phyloP scores from a whole-genome alignment of 2,329 filamentous ascomycete species.

The Cadophora luteo-olivacea region DNA sequence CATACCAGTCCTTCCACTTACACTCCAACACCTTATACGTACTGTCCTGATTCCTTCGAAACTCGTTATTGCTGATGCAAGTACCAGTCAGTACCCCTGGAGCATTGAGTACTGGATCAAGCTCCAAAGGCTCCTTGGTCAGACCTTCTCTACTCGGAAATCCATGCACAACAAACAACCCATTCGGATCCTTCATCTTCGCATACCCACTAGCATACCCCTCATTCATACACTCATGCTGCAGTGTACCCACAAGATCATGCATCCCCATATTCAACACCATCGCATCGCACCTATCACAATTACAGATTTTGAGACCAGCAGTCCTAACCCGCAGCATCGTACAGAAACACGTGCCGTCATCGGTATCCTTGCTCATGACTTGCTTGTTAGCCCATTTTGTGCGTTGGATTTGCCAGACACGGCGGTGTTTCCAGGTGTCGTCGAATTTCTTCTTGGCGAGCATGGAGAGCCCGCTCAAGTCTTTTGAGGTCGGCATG shows the following conservation, averaged over 20 bases:
- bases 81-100: neutral
- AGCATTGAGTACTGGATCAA: neutral
- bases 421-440: neutral
- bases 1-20: neutral
- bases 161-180: neutral
- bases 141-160: neutral
- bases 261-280: neutral
- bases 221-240: neutral
- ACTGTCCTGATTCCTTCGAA: neutral
- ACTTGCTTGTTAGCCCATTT: slow-evolving; percentile 4
- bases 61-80: neutral
- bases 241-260: neutral
- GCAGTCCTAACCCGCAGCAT: neutral
- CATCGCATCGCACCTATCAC: slow-evolving; percentile 3
- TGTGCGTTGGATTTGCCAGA: slow-evolving; percentile 7
- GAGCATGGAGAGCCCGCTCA: neutral
- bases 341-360: neutral
- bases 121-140: neutral
- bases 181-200: neutral
- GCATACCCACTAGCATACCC: slow-evolving; percentile 1
- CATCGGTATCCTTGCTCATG: neutral
- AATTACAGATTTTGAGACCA: neutral
- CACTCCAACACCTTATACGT: neutral
- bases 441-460: neutral
- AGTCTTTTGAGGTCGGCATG: neutral